phyloP scores from a whole-genome alignment of 169 alveolate genomes.

The Cytauxzoon felis region DNA sequence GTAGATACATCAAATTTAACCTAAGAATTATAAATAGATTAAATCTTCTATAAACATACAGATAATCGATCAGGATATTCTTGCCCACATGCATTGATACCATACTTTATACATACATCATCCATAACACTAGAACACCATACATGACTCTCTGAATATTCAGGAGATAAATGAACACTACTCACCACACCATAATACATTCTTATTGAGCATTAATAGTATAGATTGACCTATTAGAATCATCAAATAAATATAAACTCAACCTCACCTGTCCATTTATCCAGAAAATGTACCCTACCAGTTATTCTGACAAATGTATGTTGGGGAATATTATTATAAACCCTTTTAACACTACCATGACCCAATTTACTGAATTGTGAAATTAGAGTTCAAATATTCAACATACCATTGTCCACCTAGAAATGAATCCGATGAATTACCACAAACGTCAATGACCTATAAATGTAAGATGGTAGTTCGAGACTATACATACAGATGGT shows the following conservation, averaged over 20 bases:
- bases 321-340: slow-evolving; percentile 41
- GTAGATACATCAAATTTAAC: slow-evolving; percentile 39
- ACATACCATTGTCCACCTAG: slow-evolving; percentile 57
- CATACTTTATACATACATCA: slow-evolving; percentile 53
- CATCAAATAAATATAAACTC: not conserved
- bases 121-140: slow-evolving; percentile 65
- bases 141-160: slow-evolving; percentile 36
- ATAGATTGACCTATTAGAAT: slow-evolving; percentile 62
- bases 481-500: slow-evolving; percentile 21
- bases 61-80: slow-evolving; percentile 72
- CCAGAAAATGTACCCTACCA: slow-evolving; percentile 76
- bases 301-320: slow-evolving; percentile 63
- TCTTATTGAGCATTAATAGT: slow-evolving; percentile 64
- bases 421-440: slow-evolving; percentile 50
- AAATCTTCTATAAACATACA: slow-evolving; percentile 2
- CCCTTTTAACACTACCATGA: slow-evolving; percentile 41
- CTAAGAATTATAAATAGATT: slow-evolving; percentile 3
- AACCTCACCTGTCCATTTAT: slow-evolving; percentile 69
- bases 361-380: slow-evolving; percentile 12
- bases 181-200: slow-evolving; percentile 66
- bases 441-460: slow-evolving; percentile 30
- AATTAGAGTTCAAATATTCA: not conserved
- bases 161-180: not conserved
- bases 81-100: slow-evolving; percentile 70
- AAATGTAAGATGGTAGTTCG: not conserved